Conservation (phyloP, 2,329 filamentous ascomycete genomes). For the Fusarium continuum region DNA sequence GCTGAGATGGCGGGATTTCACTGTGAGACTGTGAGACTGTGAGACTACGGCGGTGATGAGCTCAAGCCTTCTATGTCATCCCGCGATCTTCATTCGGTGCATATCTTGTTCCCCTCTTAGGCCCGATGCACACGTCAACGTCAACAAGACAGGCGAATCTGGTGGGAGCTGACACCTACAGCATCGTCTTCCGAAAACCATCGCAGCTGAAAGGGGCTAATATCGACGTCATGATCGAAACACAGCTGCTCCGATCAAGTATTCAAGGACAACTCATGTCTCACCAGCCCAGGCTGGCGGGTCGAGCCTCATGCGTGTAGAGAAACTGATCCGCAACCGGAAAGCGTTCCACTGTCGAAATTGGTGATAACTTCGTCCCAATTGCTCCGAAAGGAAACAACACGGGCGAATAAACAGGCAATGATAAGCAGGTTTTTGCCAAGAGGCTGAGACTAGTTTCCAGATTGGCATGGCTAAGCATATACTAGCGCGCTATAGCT, state of each 20-base stretch:
- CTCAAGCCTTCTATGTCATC: constrained; percentile 37
- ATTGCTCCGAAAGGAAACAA: constrained; percentile 9
- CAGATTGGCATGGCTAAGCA: constrained; percentile 13
- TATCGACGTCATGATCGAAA: constrained; percentile 17
- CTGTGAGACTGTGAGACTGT: not conserved
- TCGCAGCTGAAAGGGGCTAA: constrained; percentile 19
- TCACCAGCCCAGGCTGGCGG: constrained; percentile 8
- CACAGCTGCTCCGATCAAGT: constrained; percentile 3
- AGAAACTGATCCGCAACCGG: constrained; percentile 16
- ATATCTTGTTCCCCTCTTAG: constrained; percentile 3
- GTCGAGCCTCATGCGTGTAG: constrained; percentile 9
- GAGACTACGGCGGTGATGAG: constrained; percentile 1
- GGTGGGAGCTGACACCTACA: not conserved
- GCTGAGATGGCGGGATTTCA: not conserved
- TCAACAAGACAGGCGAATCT: not conserved
- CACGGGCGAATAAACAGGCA: constrained; percentile 8
- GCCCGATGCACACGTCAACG: not conserved
- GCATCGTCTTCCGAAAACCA: not conserved
- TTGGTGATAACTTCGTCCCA: constrained; percentile 10
- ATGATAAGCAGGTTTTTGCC: constrained; percentile 9
- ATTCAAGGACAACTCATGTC: constrained; percentile 7
- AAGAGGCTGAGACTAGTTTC: constrained; percentile 20
- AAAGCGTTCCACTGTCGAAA: not conserved
- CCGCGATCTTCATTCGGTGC: constrained; percentile 28
- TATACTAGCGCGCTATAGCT: constrained; percentile 14